Percentiles rank a stretch among this genome's conserved stretches.
Evolutionary conservation across 2,329 filamentous ascomycete genomes (phyloP).

Genomic region (Colletotrichum australisinense): DNA sequence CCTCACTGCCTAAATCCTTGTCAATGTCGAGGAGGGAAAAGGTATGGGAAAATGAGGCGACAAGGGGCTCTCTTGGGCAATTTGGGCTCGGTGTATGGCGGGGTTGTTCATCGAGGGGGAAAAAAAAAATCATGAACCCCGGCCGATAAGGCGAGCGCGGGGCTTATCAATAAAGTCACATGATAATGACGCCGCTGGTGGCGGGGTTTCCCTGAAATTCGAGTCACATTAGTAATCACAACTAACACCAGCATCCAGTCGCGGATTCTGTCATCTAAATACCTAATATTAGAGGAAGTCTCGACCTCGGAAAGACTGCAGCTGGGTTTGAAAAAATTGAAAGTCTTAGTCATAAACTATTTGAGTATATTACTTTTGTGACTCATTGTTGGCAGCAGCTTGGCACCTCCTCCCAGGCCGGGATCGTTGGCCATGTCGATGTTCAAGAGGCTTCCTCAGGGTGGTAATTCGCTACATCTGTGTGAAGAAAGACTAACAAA

Average conservation of each 20-base stretch:
- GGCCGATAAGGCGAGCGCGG: conserved; percentile 25
- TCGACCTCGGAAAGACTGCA: neutral
- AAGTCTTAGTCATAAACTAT: neutral
- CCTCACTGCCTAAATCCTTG: neutral
- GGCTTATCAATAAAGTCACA: conserved; percentile 24
- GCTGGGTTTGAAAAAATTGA: too few relatives aligned
- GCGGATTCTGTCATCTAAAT: too few relatives aligned
- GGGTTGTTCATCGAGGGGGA: conserved; percentile 10
- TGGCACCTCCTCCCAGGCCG: too few relatives aligned
- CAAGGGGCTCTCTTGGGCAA: neutral
- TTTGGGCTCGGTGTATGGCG: conserved; percentile 27
- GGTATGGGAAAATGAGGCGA: neutral
- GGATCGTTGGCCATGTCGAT: too few relatives aligned
- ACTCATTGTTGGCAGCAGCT: neutral
- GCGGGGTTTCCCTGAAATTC: neutral
- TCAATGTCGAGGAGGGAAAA: conserved; percentile 9
- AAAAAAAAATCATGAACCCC: conserved; percentile 22
- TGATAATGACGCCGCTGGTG: neutral
- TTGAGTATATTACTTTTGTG: neutral
- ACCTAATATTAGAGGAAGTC: too few relatives aligned
- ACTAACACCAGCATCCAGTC: neutral
- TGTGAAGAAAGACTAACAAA: too few relatives aligned
- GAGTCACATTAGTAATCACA: conserved; percentile 8
- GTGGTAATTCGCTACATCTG: too few relatives aligned
- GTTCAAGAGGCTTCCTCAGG: too few relatives aligned